Evolutionary conservation across 1,284 basidiomycete species (phyloP), one percentile per base, ranked within the genome.

Genomic region (Takashimella koratensis): DNA sequence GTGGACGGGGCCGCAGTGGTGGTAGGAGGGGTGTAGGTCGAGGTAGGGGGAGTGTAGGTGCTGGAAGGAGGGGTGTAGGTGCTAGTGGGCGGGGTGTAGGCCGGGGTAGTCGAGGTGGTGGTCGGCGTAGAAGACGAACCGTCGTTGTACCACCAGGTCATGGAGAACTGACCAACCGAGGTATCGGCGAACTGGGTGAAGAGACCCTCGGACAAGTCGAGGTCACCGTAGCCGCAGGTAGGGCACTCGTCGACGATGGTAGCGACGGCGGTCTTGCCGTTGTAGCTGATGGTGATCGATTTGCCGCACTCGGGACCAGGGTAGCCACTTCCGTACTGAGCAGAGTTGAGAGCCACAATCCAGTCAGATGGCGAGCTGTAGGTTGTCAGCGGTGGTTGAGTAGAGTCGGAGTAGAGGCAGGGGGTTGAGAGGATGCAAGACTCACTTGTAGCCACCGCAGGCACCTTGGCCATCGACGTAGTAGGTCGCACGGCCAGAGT

Each of bases 151-250:
- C 59, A 74, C 86, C 86, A 88, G n/a, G 67, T 62, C 52, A 83
- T 84, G 49, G 76, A 76, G 47, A 90, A 59, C 20, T 83, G 78
- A 54, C 87, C 88, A 0, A 56, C 52, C 47, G 65, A 63, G 11
- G 19, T 42, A 62, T 58, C 59, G 8, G 70, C 70, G 57, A 78
- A 77, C 53, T 65, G 53, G n/a, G 55, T 47, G 78, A 96, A 96
- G 43, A 96, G 82, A 49, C 84, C 81, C 11, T 74, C 70, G 22
- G 87, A 87, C 57, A 94, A 79, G 78, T 96, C 92, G 53, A 96
- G 82, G 42, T 82, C 88, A 36, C 82, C 84, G 43, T 73, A 80
- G 2, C 52, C 52, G 54, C 74, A 75, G 11, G 63, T 59, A 3
- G 74, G 73, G 56, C 72, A 76, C 79, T 81, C 79, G 72, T 90